These are phyloP conservation scores for Phytopythium helicoides DNA, from an alignment of 352 stramenopile species.

Conservation along the genomic window DNA sequence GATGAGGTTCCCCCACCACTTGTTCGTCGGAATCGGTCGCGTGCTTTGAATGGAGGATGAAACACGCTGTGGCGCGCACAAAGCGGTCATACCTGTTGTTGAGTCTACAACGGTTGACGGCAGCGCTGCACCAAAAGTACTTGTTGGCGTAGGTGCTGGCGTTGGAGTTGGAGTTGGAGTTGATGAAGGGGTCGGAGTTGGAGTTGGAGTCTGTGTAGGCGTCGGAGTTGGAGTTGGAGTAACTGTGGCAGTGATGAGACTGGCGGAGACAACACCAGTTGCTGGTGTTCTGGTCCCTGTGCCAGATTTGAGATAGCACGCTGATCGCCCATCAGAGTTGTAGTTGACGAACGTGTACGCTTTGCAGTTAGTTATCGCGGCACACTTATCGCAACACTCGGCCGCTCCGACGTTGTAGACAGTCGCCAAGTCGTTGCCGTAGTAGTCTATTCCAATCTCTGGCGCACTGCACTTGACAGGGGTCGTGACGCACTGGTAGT, in stretches of 20 bases:
- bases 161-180: no score
- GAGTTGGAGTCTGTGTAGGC: no score
- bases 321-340: constrained; percentile 17
- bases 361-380: constrained; percentile 7
- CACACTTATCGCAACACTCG: constrained; percentile 16
- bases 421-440: constrained; percentile 34
- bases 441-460: constrained; percentile 29
- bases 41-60: no score
- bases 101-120: no score
- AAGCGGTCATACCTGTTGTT: no score
- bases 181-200: no score
- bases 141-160: no score
- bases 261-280: constrained; percentile 16
- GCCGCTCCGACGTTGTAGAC: constrained; percentile 14
- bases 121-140: no score
- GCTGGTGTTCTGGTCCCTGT: constrained; percentile 11
- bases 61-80: no score
- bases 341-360: constrained; percentile 30
- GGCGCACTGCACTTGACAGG: constrained; percentile 23
- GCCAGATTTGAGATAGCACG: constrained; percentile 28
- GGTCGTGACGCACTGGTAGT: constrained; percentile 34
- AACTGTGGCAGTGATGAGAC: no score
- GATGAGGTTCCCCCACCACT: no score
- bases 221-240: background rate
- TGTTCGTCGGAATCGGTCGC: no score